phyloP scores from a whole-genome alignment of 495 filamentous ascomycete species.

The Cudoniella acicularis region DNA sequence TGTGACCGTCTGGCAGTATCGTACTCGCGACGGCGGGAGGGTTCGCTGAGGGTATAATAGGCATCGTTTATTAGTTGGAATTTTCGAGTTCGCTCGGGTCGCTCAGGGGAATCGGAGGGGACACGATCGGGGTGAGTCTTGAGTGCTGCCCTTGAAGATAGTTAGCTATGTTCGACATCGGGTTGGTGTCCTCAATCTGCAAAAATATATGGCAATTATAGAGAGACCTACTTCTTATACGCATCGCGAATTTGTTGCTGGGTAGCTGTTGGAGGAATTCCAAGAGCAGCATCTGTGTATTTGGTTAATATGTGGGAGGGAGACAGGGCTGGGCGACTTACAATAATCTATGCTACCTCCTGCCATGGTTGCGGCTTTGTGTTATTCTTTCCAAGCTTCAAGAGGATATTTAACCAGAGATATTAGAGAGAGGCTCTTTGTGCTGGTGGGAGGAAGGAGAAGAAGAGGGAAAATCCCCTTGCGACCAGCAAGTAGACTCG shows the following conservation, averaged over 20 bases:
- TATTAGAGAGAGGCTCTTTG: too few relatives aligned
- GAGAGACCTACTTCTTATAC: conserved; percentile 70
- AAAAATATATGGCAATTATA: too few relatives aligned
- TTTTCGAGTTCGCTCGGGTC: conserved; percentile 73
- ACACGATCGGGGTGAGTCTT: conserved; percentile 95
- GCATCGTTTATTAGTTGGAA: conserved; percentile 98
- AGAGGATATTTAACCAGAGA: background rate
- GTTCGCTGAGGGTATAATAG: conserved; percentile 91
- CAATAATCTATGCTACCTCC: conserved; percentile 49
- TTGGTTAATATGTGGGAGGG: background rate
- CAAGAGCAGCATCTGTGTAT: conserved; percentile 61
- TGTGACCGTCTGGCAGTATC: conserved; percentile 55
- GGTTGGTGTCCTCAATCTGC: too few relatives aligned
- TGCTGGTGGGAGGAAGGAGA: background rate
- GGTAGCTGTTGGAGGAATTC: conserved; percentile 67
- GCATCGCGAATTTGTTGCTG: conserved; percentile 87
- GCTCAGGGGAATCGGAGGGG: conserved; percentile 77
- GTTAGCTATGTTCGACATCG: background rate
- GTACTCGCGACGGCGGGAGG: conserved; percentile 78
- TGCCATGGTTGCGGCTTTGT: conserved; percentile 31
- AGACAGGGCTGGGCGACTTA: conserved; percentile 27
- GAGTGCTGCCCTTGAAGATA: conserved; percentile 68
- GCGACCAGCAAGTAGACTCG: background rate
- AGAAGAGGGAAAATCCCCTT: background rate
- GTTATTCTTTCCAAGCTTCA: background rate